Percentiles rank a stretch among this genome's conserved stretches.
Evolutionary conservation across 768 basidiomycete species (phyloP).

Genomic region (Boletus patriciae): DNA sequence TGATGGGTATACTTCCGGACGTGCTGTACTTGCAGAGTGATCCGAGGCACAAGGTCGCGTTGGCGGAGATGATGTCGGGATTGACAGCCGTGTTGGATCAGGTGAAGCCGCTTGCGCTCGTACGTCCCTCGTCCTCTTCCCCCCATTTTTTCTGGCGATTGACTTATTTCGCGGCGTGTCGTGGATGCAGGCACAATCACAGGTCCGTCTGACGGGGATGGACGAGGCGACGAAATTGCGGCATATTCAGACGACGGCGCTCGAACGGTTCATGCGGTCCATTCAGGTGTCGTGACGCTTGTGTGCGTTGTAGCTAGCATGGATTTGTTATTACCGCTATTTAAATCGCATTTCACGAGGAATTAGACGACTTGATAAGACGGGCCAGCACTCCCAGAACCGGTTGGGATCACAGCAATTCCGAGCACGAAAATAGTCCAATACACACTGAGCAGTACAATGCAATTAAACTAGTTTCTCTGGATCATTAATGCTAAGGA

Average conservation of each 20-base stretch:
- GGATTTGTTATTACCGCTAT: constrained; percentile 21
- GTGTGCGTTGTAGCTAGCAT: background rate
- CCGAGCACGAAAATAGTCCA: too few species aligned
- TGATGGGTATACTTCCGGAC: constrained; percentile 69
- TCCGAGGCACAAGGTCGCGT: constrained; percentile 64
- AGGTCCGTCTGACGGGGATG: constrained; percentile 45
- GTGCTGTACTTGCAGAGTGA: constrained; percentile 58
- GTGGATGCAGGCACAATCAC: constrained; percentile 37
- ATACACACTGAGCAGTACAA: too few species aligned
- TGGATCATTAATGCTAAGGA: too few species aligned
- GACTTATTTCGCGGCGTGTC: background rate
- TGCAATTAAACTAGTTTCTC: too few species aligned
- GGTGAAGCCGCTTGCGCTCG: constrained; percentile 59
- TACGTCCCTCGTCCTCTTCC: constrained; percentile 35
- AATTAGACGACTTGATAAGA: background rate
- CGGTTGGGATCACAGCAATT: too few species aligned
- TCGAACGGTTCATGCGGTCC: constrained; percentile 63
- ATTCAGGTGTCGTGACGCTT: constrained; percentile 40
- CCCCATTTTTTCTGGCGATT: background rate
- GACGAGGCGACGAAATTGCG: constrained; percentile 60
- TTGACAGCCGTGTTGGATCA: constrained; percentile 60
- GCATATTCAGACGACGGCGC: constrained; percentile 63
- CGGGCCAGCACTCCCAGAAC: too few species aligned
- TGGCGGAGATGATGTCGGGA: constrained; percentile 71
- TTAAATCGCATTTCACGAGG: constrained; percentile 16